These are phyloP conservation scores for Mucor ambiguus DNA, from an alignment of 371 early-diverging fungal species.

Conservation along the genomic window DNA sequence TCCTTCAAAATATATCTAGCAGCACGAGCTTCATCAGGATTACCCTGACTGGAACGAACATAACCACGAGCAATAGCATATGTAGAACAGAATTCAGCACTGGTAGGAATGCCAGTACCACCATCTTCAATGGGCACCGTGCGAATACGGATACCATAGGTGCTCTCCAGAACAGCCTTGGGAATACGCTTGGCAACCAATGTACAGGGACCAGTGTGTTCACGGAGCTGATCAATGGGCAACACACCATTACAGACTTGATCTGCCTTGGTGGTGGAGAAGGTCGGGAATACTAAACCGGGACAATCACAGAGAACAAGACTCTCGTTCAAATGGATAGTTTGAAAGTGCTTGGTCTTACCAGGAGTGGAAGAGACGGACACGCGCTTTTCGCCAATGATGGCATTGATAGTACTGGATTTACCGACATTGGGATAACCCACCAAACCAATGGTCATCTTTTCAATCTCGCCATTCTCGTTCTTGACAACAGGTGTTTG, in stretches of 20 bases:
- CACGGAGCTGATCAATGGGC: conserved; percentile 98
- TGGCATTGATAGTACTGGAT: conserved; percentile 98
- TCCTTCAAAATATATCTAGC: conserved; percentile 96
- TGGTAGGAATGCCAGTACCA: conserved; percentile 81
- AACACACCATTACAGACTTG: conserved; percentile 99
- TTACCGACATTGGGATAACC: conserved; percentile 99
- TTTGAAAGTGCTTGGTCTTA: conserved; percentile 99
- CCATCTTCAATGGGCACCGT: conserved; percentile 81
- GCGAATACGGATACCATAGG: conserved; percentile 90
- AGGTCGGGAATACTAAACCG: conserved; percentile 99
- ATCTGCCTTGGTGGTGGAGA: conserved; percentile 97
- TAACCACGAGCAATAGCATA: conserved; percentile 91
- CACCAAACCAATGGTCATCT: conserved; percentile 92
- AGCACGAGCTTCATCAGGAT: conserved; percentile 96
- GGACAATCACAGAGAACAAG: conserved; percentile 99
- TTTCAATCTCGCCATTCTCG: conserved; percentile 40
- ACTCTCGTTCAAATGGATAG: conserved; percentile 80
- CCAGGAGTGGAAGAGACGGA: conserved; percentile 99
- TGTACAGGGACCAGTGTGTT: conserved; percentile 88
- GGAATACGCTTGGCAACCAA: conserved; percentile 89
- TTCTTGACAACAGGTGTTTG: conserved; percentile 36
- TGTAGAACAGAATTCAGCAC: conserved; percentile 77
- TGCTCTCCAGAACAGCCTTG: conserved; percentile 84
- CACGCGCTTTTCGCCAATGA: conserved; percentile 95
- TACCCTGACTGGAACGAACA: conserved; percentile 90